These are phyloP conservation scores for Arachis hypogaea DNA, from an alignment of 306 rosid genomes.

Conservation along the genomic window DNA sequence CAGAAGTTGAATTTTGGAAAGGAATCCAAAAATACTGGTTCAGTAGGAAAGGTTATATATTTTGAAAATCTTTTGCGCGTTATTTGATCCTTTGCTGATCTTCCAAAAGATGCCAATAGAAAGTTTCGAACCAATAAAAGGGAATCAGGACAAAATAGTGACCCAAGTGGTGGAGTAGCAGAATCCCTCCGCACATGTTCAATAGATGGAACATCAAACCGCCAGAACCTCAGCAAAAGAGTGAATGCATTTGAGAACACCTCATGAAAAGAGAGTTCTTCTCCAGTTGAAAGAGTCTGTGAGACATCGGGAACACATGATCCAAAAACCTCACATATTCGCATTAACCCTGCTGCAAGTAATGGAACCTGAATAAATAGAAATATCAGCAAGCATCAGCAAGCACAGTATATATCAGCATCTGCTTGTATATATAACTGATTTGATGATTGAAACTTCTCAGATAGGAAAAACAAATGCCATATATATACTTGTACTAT, in stretches of 20 bases:
- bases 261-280: constrained; percentile 73
- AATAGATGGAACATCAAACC: constrained; percentile 73
- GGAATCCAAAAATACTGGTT: constrained; percentile 68
- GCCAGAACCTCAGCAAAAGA: constrained; percentile 86
- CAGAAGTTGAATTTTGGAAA: constrained; percentile 84
- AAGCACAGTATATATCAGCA: constrained; percentile 26
- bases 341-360: constrained; percentile 82
- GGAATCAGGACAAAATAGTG: constrained; percentile 75
- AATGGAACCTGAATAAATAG: constrained; percentile 72
- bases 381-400: constrained; percentile 39
- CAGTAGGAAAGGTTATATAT: constrained; percentile 46
- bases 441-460: constrained; percentile 27
- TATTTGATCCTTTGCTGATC: constrained; percentile 56
- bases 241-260: constrained; percentile 88
- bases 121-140: constrained; percentile 79
- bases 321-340: constrained; percentile 87
- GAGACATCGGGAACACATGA: constrained; percentile 60
- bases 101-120: constrained; percentile 59
- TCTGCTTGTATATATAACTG: constrained; percentile 20
- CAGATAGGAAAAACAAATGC: constrained; percentile 8
- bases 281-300: constrained; percentile 63
- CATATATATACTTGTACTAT: background rate
- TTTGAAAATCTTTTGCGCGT: constrained; percentile 62
- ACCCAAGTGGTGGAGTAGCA: constrained; percentile 63
- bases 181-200: constrained; percentile 66